Base-by-base conservation (phyloP, 176 grass and related monocot genomes). In the Pontederia paniculata region DNA sequence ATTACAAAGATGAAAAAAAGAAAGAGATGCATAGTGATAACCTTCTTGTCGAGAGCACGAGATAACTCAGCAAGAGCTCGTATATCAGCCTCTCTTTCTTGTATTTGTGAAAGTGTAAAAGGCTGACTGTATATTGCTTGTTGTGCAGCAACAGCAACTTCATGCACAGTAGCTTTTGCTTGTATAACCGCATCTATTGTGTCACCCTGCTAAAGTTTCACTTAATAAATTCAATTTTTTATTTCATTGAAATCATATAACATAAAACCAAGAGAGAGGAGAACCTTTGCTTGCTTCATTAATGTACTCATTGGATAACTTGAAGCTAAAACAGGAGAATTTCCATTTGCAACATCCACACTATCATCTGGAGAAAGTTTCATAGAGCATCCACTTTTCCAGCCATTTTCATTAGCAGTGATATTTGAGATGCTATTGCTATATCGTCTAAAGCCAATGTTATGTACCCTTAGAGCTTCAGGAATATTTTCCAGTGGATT, bases 51-150 rank as follows among this genome's bases (percentile, higher is more conserved):
- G 64, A 98, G 86, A 67, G 83, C 86, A 56, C 83, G 86, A 52
- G 93, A 97, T 42, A 98, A 72, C 48, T 98, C 93, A 73, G 86
- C 86, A 79, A 98, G 93, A 42, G 87, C 93, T 78, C 78, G 84
- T 76, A 98, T 84, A 74, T 98, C 93, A 67, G 93, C 93, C 71
- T 98, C 93, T 70, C 87, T 88, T 84, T 98, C 93, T 69, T 98
- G 93, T 78, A 98, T 82, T 80, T 98, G 86, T 69, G 83, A 84
- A 14, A 91, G 66, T 17, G 77, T 84, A 59, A 65, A 98, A 66
- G 93, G 86, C 58, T 98, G 93, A 73, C 67, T 81, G 73, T 88
- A 88, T 46, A 98, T 88, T 37, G 77, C 80, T 69, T 91, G 86
- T 17, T 86, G 80, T 23, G 87, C 81, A 63, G 80, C 77, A 68